These are phyloP conservation scores for Botrytis paeoniae DNA, from an alignment of 2,329 filamentous ascomycete genomes.

Conservation along the genomic window DNA sequence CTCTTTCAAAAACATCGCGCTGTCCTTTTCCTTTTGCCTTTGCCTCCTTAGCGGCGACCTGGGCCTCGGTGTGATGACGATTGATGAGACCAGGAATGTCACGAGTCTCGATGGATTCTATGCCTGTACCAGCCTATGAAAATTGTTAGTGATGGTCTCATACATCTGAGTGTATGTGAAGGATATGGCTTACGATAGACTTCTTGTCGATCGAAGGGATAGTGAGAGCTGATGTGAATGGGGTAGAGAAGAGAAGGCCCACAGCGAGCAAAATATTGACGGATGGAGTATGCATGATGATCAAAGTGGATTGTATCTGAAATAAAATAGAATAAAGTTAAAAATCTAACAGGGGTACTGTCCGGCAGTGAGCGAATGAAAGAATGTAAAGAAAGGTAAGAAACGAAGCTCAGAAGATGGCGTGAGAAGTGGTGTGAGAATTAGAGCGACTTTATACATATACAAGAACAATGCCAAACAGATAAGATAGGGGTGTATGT, in stretches of 20 bases:
- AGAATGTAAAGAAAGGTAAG: background rate
- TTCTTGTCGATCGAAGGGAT: slow-evolving; percentile 25
- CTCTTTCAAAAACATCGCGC: background rate
- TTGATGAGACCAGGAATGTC: slow-evolving; percentile 17
- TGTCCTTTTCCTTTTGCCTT: background rate
- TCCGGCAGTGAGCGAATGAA: slow-evolving; percentile 12
- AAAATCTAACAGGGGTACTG: background rate
- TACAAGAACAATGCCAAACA: background rate
- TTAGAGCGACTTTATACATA: slow-evolving; percentile 8
- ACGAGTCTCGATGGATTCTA: slow-evolving; percentile 10
- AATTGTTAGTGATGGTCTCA: background rate
- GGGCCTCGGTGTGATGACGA: slow-evolving; percentile 26
- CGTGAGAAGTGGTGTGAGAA: slow-evolving; percentile 4
- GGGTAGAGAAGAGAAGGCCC: slow-evolving; percentile 33
- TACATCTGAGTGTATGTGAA: background rate
- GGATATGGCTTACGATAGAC: slow-evolving; percentile 21
- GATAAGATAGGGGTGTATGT: background rate
- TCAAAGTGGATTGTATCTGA: slow-evolving; percentile 24
- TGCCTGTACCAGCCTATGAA: background rate
- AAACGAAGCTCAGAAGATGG: background rate
- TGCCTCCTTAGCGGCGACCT: slow-evolving; percentile 23
- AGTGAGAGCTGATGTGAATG: slow-evolving; percentile 28
- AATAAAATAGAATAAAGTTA: slow-evolving; percentile 23
- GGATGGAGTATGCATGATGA: slow-evolving; percentile 34
- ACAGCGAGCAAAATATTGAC: slow-evolving; percentile 31